Percentiles rank a stretch among this genome's conserved stretches.
These are phyloP conservation scores for Asterella californica DNA, from an alignment of 225 moss, liverwort and hornwort species.

Conservation along the genomic window DNA sequence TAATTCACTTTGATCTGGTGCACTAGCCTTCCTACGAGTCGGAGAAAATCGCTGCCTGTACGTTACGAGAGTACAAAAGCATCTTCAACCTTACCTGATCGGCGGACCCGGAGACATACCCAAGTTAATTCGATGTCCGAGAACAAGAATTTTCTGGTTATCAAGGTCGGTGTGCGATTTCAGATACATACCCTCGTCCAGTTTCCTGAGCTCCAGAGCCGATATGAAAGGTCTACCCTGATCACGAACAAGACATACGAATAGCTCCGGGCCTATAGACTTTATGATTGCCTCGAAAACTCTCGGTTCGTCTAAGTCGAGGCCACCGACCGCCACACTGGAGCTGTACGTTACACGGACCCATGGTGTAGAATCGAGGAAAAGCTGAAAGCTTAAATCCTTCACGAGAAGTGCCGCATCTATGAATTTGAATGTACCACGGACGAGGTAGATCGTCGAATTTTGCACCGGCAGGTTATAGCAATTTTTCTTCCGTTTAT, in stretches of 20 bases:
- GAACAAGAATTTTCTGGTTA: not conserved
- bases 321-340: not conserved
- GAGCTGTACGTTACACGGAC: not conserved
- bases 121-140: not conserved
- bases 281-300: not conserved
- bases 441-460: constrained; percentile 6
- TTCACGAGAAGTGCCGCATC: not conserved
- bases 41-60: not conserved
- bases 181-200: not conserved
- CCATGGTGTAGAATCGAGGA: constrained; percentile 13
- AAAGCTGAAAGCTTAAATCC: constrained; percentile 11
- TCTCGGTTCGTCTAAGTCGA: not conserved
- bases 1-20: not conserved
- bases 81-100: not conserved
- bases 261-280: not conserved
- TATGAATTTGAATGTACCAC: not conserved
- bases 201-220: constrained; percentile 35
- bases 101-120: not conserved
- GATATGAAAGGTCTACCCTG: constrained; percentile 33
- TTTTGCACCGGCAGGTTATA: constrained; percentile 7
- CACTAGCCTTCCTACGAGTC: not conserved
- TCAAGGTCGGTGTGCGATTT: not conserved
- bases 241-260: not conserved
- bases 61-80: not conserved
- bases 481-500: not conserved